These are phyloP conservation scores for Amylocarpus encephaloides DNA, from an alignment of 2,329 filamentous ascomycete genomes.

Conservation along the genomic window DNA sequence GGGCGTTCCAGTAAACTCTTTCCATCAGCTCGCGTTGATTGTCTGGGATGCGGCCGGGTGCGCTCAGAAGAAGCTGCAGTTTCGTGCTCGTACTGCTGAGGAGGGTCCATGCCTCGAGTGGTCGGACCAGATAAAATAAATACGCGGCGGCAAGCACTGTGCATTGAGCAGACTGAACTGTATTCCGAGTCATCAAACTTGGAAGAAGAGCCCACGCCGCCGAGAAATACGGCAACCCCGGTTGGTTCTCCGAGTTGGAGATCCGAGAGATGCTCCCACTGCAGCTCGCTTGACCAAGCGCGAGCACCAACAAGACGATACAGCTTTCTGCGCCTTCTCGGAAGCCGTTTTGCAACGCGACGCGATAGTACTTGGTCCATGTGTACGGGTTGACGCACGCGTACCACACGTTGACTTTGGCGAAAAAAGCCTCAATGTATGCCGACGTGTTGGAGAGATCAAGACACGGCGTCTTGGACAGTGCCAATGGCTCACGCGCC, in stretches of 20 bases:
- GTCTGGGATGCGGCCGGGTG: constrained; percentile 62
- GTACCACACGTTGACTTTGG: constrained; percentile 78
- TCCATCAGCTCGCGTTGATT: constrained; percentile 68
- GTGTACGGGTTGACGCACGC: constrained; percentile 78
- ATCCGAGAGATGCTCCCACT: constrained; percentile 71
- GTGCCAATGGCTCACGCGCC: constrained; percentile 66
- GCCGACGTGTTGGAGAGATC: constrained; percentile 68
- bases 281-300: constrained; percentile 69
- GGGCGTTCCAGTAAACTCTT: constrained; percentile 77
- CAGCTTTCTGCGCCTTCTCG: constrained; percentile 76
- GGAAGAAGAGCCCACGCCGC: constrained; percentile 74
- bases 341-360: constrained; percentile 68
- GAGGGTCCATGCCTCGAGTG: constrained; percentile 76
- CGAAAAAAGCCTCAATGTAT: constrained; percentile 75
- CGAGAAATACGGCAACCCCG: constrained; percentile 72
- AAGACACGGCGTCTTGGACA: constrained; percentile 58
- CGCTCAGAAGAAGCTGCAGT: constrained; percentile 69
- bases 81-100: constrained; percentile 77
- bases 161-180: constrained; percentile 71
- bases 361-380: constrained; percentile 70
- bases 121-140: constrained; percentile 74
- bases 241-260: constrained; percentile 61
- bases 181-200: constrained; percentile 73
- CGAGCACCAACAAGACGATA: constrained; percentile 70
- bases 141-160: constrained; percentile 77